Conservation (phyloP, 2,329 filamentous ascomycete genomes). For the Nemania abortiva region DNA sequence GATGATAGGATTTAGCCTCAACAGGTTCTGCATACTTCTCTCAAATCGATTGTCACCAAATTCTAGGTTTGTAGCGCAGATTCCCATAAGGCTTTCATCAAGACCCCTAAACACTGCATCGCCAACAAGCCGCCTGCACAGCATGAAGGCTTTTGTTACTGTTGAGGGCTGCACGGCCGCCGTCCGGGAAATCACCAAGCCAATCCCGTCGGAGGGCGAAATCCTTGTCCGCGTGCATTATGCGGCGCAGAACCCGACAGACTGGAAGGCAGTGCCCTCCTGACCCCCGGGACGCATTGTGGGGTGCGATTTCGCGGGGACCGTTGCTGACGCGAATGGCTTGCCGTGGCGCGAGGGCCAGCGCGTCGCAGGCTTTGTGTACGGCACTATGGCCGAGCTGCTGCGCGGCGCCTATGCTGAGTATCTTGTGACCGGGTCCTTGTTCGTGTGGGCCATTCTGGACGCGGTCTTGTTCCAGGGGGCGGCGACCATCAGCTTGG, state of each 20-base stretch:
- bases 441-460: conserved; percentile 49
- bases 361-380: conserved; percentile 53
- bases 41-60: background rate
- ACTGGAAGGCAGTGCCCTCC: conserved; percentile 49
- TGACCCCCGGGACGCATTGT: conserved; percentile 46
- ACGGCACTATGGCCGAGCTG: conserved; percentile 45
- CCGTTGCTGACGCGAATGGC: conserved; percentile 48
- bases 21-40: background rate
- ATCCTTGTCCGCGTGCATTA: conserved; percentile 52
- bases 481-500: conserved; percentile 51
- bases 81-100: background rate
- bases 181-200: conserved; percentile 49
- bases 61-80: too few relatives aligned
- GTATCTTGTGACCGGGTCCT: conserved; percentile 46
- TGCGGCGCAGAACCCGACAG: conserved; percentile 53
- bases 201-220: conserved; percentile 49
- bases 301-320: conserved; percentile 54
- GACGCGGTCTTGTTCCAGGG: conserved; percentile 47
- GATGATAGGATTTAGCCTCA: background rate
- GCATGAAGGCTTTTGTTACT: conserved; percentile 57
- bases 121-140: conserved; percentile 2
- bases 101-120: background rate
- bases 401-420: conserved; percentile 50
- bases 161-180: conserved; percentile 47
- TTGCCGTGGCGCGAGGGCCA: conserved; percentile 50